Evolutionary conservation across 2,329 filamentous ascomycete species (phyloP).

Genomic region (Alternaria infectoria): DNA sequence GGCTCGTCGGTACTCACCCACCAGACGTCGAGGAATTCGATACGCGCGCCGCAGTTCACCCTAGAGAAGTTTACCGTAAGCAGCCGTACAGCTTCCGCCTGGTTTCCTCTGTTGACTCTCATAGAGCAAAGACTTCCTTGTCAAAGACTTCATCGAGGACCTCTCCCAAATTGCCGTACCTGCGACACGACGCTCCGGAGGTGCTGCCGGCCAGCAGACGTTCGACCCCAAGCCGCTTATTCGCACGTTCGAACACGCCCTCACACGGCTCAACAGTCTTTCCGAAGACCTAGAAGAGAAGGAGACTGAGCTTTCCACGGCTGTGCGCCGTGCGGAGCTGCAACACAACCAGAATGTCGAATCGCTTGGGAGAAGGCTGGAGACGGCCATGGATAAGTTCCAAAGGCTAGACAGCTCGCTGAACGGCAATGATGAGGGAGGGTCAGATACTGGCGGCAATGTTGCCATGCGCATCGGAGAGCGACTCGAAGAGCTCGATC

Average conservation of each 20-base stretch:
- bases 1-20: conserved; percentile 51
- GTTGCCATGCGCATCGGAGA: conserved; percentile 95
- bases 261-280: conserved; percentile 72
- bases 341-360: conserved; percentile 93
- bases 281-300: conserved; percentile 85
- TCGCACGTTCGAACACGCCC: conserved; percentile 83
- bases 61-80: conserved; percentile 71
- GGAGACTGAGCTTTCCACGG: conserved; percentile 88
- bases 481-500: conserved; percentile 89
- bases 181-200: conserved; percentile 78
- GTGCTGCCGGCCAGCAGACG: conserved; percentile 49
- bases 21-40: conserved; percentile 48
- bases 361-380: conserved; percentile 84
- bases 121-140: conserved; percentile 79
- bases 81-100: background rate
- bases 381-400: conserved; percentile 90
- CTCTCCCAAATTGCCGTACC: conserved; percentile 85
- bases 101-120: conserved; percentile 12
- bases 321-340: conserved; percentile 87
- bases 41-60: conserved; percentile 72
- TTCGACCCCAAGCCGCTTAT: conserved; percentile 98
- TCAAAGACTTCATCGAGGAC: conserved; percentile 95
- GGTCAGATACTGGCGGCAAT: conserved; percentile 72
- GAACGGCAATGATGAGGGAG: conserved; percentile 66
- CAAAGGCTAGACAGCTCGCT: conserved; percentile 86